phyloP scores from a whole-genome alignment of 345 rosid species.

The Lepidium aucheri region DNA sequence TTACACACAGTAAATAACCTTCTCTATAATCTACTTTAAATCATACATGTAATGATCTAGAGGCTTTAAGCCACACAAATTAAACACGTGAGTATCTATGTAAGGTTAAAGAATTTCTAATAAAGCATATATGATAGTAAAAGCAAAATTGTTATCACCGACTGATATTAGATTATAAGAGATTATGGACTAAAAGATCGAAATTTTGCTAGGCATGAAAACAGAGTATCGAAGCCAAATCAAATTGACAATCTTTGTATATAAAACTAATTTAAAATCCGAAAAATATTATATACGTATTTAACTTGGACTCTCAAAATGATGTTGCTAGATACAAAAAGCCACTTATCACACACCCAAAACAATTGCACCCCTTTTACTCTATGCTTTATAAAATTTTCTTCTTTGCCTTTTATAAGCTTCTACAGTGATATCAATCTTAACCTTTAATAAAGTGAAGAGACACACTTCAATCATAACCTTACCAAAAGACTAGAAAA shows the following conservation, averaged over 20 bases:
- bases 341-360: slow-evolving; percentile 29
- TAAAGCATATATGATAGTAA: neutral
- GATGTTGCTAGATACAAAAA: slow-evolving; percentile 14
- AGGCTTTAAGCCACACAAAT: neutral
- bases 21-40: neutral
- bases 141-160: neutral
- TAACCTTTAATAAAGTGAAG: slow-evolving; percentile 45
- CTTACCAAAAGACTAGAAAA: slow-evolving; percentile 25
- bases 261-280: slow-evolving; percentile 6
- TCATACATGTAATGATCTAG: slow-evolving; percentile 10
- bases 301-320: slow-evolving; percentile 22
- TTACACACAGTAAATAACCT: slow-evolving; percentile 9
- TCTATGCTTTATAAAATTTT: slow-evolving; percentile 30
- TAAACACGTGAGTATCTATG: slow-evolving; percentile 4
- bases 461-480: slow-evolving; percentile 30
- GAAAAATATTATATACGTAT: slow-evolving; percentile 28
- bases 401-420: slow-evolving; percentile 14
- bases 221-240: slow-evolving; percentile 15
- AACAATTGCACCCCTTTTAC: slow-evolving; percentile 34
- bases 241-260: slow-evolving; percentile 8
- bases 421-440: slow-evolving; percentile 15
- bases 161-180: neutral
- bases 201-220: neutral
- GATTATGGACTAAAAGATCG: neutral
- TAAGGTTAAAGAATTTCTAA: neutral